Percentiles rank a stretch among this genome's conserved stretches.
Evolutionary conservation across 192 early-diverging fungal genomes (phyloP).

Genomic region (Podila epigama): DNA sequence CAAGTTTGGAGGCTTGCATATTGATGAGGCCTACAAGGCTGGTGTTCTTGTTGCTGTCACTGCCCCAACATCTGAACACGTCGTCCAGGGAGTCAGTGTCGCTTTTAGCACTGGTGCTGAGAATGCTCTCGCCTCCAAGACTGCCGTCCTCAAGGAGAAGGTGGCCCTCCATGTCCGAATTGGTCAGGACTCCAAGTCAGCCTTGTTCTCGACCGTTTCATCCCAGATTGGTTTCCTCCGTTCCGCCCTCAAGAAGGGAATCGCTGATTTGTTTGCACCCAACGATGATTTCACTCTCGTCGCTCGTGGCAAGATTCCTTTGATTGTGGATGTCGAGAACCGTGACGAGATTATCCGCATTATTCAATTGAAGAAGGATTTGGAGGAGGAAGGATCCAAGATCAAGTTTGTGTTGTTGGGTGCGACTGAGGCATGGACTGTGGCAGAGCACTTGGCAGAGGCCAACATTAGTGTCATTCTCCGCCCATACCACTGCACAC

Average conservation of each 20-base stretch:
- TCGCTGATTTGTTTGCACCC: slow-evolving; percentile 13
- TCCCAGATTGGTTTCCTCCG: slow-evolving; percentile 60
- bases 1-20: slow-evolving; percentile 61
- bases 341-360: slow-evolving; percentile 73
- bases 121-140: slow-evolving; percentile 25
- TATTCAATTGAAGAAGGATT: slow-evolving; percentile 62
- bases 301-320: slow-evolving; percentile 57
- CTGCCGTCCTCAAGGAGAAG: slow-evolving; percentile 54
- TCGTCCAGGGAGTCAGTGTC: slow-evolving; percentile 68
- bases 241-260: slow-evolving; percentile 43
- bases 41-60: slow-evolving; percentile 71
- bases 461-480: slow-evolving; percentile 71
- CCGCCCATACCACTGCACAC: slow-evolving; percentile 68
- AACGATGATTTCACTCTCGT: slow-evolving; percentile 50
- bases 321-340: slow-evolving; percentile 56
- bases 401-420: slow-evolving; percentile 63
- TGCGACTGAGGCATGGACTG: slow-evolving; percentile 72
- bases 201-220: slow-evolving; percentile 57
- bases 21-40: slow-evolving; percentile 63
- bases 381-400: slow-evolving; percentile 48
- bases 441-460: slow-evolving; percentile 63
- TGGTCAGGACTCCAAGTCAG: slow-evolving; percentile 54
- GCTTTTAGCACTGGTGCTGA: slow-evolving; percentile 72
- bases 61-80: slow-evolving; percentile 55
- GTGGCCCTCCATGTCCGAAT: slow-evolving; percentile 69